Evolutionary conservation across 2,329 filamentous ascomycete genomes (phyloP), one percentile per base, ranked within the genome.

Genomic region (Ceratocystis diversiconidia): DNA sequence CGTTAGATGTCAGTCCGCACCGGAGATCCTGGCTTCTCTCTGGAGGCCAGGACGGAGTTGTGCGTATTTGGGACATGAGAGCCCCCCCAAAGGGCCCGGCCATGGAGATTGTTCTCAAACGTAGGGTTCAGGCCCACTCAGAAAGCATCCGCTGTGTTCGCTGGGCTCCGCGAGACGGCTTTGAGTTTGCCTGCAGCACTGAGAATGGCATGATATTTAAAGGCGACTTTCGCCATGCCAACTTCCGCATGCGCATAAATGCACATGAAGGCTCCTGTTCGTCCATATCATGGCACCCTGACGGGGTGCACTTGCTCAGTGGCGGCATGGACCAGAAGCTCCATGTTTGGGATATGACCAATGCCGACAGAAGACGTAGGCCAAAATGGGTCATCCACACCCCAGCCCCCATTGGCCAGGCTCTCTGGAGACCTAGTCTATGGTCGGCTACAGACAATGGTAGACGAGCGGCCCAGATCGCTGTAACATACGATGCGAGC

Each of bases 201-300:
- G 84, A 86, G 68, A 79, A 80, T 46, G 84, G 84, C 10, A 78
- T 80, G 15, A 77, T 87, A 12, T 73, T 85, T 69, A 85, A 86
- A 70, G 87, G 84, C 83, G 84, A 87, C 72, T 78, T 85, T 3
- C 78, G 83, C 5, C 83, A 82, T 70, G 74, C 72, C 17, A 76
- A 78, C 8, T 84, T 84, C 1, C 70, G 85, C 12, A 71, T 86
- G 61, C 79, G 81, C 69, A 82, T 87, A 70, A 81, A 82, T 36
- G 84, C 82, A 0, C 84, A 87, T 70, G 81, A 85, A 66, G 83
- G 81, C 68, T 77, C 81, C 0, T 84, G 82, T 70, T 77, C 80
- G 1, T 79, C 82, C 0, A 82, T 87, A 55, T 79, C 82, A 2
- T 88, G 85, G 85, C 85, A 88, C 69, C 82, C 83, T 0, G 85